Conservation (phyloP, 73 alveolate genomes). For the Stentor coeruleus region DNA sequence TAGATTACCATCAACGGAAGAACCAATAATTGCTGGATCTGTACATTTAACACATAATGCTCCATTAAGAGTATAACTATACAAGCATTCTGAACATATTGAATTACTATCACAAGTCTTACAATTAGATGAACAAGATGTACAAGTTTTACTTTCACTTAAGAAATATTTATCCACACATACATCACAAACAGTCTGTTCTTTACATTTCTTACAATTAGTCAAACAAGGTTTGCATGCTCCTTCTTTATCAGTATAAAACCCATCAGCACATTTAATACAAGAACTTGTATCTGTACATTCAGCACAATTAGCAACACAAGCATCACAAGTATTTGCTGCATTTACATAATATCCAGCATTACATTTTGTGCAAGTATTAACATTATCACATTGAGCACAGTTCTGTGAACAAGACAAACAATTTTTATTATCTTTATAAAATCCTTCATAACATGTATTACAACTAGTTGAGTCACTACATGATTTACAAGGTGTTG, state of each 20-base stretch:
- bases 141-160: not conserved
- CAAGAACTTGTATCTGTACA: not conserved
- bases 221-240: not conserved
- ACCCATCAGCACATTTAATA: not conserved
- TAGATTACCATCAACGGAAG: no score
- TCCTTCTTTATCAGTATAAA: not conserved
- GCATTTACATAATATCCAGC: not conserved
- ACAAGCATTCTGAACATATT: not conserved
- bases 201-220: not conserved
- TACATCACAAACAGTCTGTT: not conserved
- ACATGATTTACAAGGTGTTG: not conserved
- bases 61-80: not conserved
- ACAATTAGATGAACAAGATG: not conserved
- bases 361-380: not conserved
- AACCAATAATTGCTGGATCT: not conserved
- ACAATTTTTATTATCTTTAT: no score
- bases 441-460: not conserved
- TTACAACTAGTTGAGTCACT: not conserved
- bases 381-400: no score
- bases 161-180: not conserved
- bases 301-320: not conserved
- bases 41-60: not conserved
- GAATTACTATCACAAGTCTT: not conserved
- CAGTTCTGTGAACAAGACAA: not conserved
- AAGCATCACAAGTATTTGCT: not conserved